phyloP scores from a whole-genome alignment of 2,329 filamentous ascomycete species.

The Pseudogymnoascus sp. region DNA sequence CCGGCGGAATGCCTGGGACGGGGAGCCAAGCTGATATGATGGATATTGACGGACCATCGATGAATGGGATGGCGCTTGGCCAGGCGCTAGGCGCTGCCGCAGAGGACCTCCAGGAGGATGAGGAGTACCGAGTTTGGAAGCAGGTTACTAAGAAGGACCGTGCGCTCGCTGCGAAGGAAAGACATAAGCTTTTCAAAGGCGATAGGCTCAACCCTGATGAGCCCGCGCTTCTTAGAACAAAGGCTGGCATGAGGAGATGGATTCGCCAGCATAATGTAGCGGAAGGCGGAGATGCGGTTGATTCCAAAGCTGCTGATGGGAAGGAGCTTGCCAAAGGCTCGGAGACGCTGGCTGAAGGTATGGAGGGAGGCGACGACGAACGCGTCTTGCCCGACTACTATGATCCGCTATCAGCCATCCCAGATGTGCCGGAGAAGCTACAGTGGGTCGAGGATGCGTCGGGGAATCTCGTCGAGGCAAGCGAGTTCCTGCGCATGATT shows the following conservation, averaged over 20 bases:
- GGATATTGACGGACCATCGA: slow-evolving; percentile 72
- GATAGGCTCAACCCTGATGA: slow-evolving; percentile 80
- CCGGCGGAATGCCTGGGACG: slow-evolving; percentile 54
- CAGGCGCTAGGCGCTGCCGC: slow-evolving; percentile 56
- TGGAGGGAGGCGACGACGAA: slow-evolving; percentile 72
- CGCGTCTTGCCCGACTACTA: slow-evolving; percentile 90
- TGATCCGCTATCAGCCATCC: slow-evolving; percentile 74
- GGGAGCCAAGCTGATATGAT: slow-evolving; percentile 74
- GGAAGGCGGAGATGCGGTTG: slow-evolving; percentile 35
- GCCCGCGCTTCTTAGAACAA: slow-evolving; percentile 74
- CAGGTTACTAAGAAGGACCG: slow-evolving; percentile 96
- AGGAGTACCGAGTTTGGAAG: slow-evolving; percentile 98
- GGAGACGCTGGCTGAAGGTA: slow-evolving; percentile 88
- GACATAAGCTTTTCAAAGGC: slow-evolving; percentile 76
- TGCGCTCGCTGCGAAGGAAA: slow-evolving; percentile 74
- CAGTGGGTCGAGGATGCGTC: slow-evolving; percentile 86
- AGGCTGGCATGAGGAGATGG: slow-evolving; percentile 84
- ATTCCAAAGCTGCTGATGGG: slow-evolving; percentile 35
- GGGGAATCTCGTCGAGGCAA: slow-evolving; percentile 79
- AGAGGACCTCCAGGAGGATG: slow-evolving; percentile 77
- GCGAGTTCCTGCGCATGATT: slow-evolving; percentile 71
- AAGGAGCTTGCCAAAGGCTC: slow-evolving; percentile 42
- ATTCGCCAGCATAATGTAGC: slow-evolving; percentile 58
- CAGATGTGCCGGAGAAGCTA: slow-evolving; percentile 68
- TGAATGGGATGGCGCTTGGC: slow-evolving; percentile 55